These are phyloP conservation scores for Saccharomyces hybrid DNA, from an alignment of 1,139 yeast species.

Conservation along the genomic window DNA sequence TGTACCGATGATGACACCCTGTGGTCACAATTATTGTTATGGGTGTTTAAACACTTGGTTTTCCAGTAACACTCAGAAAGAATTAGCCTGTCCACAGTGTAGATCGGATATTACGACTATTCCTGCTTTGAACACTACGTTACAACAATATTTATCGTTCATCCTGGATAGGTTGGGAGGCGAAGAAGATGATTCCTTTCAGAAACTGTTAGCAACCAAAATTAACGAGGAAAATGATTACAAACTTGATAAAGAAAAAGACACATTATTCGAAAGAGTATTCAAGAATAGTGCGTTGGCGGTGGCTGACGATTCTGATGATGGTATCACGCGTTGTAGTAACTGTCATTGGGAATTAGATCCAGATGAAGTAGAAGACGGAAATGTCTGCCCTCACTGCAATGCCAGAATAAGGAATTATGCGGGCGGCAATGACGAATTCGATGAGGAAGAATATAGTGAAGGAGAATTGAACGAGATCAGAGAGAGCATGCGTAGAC, in stretches of 20 bases:
- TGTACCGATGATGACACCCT: conserved; percentile 29
- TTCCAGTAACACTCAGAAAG: conserved; percentile 19
- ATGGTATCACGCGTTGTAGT: conserved; percentile 74
- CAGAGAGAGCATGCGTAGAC: conserved; percentile 17
- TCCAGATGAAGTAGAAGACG: conserved; percentile 19
- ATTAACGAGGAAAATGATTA: conserved; percentile 25
- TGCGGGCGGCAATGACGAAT: conserved; percentile 7
- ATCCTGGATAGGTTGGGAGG: conserved; percentile 10
- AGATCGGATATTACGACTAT: conserved; percentile 18
- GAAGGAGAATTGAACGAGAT: conserved; percentile 24
- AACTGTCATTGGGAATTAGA: conserved; percentile 76
- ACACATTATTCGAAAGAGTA: conserved; percentile 41
- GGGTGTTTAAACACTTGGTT: conserved; percentile 25
- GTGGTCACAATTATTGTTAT: conserved; percentile 30
- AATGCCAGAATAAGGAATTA: conserved; percentile 17
- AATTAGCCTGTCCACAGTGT: conserved; percentile 30
- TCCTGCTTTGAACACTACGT: conserved; percentile 24
- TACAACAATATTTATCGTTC: conserved; percentile 21
- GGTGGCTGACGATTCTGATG: conserved; percentile 54
- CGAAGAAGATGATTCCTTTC: conserved; percentile 9
- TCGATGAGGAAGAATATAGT: conserved; percentile 23
- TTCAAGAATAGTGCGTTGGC: conserved; percentile 45
- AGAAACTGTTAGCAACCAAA: conserved; percentile 3
- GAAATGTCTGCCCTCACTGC: conserved; percentile 21
- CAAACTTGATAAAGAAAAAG: conserved; percentile 35